These are phyloP conservation scores for Aspergillus ruber DNA, from an alignment of 2,329 filamentous ascomycete species.

Conservation along the genomic window DNA sequence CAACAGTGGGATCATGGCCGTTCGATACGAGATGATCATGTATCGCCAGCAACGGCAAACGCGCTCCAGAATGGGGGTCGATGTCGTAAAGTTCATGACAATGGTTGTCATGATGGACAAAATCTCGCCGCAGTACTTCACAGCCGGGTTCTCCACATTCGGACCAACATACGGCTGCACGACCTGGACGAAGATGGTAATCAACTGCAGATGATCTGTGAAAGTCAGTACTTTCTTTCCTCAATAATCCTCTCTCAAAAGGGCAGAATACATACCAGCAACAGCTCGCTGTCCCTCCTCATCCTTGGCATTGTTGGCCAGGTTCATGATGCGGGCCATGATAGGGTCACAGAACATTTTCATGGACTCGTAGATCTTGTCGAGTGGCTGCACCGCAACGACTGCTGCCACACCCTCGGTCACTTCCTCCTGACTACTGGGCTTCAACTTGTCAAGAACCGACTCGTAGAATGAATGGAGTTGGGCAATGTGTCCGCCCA, in stretches of 20 bases:
- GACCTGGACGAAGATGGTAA: conserved; percentile 81
- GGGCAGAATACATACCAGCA: conserved; percentile 53
- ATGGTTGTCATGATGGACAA: conserved; percentile 83
- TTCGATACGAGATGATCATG: conserved; percentile 94
- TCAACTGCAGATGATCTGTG: conserved; percentile 77
- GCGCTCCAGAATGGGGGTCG: conserved; percentile 83
- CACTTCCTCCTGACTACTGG: conserved; percentile 85
- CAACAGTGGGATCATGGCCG: conserved; percentile 76
- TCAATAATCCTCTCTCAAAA: not conserved
- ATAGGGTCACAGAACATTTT: conserved; percentile 93
- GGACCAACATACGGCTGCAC: conserved; percentile 68
- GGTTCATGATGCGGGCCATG: conserved; percentile 73
- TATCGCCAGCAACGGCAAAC: conserved; percentile 94
- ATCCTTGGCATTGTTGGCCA: conserved; percentile 77
- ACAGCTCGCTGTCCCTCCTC: conserved; percentile 79
- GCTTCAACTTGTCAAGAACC: conserved; percentile 77
- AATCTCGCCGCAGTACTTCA: conserved; percentile 93
- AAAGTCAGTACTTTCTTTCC: no score
- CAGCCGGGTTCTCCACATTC: conserved; percentile 74
- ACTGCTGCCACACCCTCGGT: conserved; percentile 93
- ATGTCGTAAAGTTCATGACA: conserved; percentile 77
- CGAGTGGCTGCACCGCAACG: conserved; percentile 73
- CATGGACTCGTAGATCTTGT: conserved; percentile 74
- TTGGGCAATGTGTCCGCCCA: conserved; percentile 76
- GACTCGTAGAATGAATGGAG: conserved; percentile 89